phyloP scores from a whole-genome alignment of 192 early-diverging fungal species.

The Pilobolus umbonatus region DNA sequence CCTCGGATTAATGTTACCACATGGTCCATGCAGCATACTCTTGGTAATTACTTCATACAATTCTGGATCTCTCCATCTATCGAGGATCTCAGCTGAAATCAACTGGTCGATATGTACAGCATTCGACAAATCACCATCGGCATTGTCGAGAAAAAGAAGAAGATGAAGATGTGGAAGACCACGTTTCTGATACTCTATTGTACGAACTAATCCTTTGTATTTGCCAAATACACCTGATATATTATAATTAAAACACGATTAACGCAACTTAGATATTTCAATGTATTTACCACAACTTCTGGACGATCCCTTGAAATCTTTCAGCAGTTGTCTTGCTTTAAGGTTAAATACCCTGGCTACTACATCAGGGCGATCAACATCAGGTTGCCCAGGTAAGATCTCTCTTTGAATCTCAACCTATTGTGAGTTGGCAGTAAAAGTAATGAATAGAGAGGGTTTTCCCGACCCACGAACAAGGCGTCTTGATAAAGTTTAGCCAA shows the following conservation, averaged over 20 bases:
- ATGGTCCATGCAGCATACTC: background rate
- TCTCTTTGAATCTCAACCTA: background rate
- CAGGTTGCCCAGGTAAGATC: background rate
- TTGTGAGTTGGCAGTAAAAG: background rate
- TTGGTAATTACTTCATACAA: background rate
- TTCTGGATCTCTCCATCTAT: background rate
- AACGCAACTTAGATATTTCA: too few relatives aligned
- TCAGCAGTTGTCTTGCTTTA: background rate
- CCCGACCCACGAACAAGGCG: too few relatives aligned
- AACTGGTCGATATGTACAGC: background rate
- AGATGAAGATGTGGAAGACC: background rate
- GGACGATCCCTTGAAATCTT: too few relatives aligned
- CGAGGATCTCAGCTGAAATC: background rate
- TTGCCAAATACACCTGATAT: background rate
- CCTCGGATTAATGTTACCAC: background rate
- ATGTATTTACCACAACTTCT: too few relatives aligned
- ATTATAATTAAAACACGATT: too few relatives aligned
- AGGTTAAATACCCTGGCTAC: background rate
- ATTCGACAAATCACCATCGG: background rate
- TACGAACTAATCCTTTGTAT: background rate
- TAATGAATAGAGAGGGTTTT: slow-evolving; percentile 2
- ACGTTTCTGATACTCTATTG: background rate
- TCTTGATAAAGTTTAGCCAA: too few relatives aligned
- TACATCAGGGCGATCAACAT: background rate
- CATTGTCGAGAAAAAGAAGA: background rate